Percentiles rank a stretch among this genome's conserved stretches.
Evolutionary conservation across 2,329 filamentous ascomycete species (phyloP).

Genomic region (Aspergillus latus): DNA sequence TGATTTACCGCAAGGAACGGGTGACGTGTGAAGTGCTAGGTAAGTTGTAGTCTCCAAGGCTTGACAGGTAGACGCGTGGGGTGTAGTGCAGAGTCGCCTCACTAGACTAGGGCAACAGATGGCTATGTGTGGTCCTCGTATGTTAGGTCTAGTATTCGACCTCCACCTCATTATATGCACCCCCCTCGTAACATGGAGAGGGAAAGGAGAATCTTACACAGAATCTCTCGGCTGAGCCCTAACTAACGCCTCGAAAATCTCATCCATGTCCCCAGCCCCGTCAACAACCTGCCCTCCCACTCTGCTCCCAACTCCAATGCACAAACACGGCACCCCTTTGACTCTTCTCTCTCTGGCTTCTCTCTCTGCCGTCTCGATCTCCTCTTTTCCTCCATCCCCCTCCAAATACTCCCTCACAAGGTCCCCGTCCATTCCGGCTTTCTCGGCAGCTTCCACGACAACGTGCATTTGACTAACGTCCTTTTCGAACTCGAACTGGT

Average conservation of each 20-base stretch:
- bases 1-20: not conserved
- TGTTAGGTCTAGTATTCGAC: too few species aligned
- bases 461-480: slow-evolving; percentile 19
- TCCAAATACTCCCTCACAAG: slow-evolving; percentile 16
- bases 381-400: slow-evolving; percentile 8
- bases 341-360: slow-evolving; percentile 11
- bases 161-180: too few species aligned
- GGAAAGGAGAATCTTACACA: too few species aligned
- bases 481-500: slow-evolving; percentile 22
- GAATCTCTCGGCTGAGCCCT: not conserved
- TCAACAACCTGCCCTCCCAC: slow-evolving; percentile 6
- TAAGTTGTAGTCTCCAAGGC: too few species aligned
- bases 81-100: too few species aligned
- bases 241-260: slow-evolving; percentile 22
- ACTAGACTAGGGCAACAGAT: too few species aligned
- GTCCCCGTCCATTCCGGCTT: slow-evolving; percentile 12
- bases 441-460: slow-evolving; percentile 12
- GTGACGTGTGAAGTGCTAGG: too few species aligned
- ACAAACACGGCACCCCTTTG: slow-evolving; percentile 22
- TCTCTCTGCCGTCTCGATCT: slow-evolving; percentile 8
- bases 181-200: too few species aligned
- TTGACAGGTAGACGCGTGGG: too few species aligned
- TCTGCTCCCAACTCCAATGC: slow-evolving; percentile 12
- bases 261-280: slow-evolving; percentile 19
- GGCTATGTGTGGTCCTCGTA: too few species aligned